These are phyloP conservation scores for Nakazawaea ishiwadae DNA, from an alignment of 805 yeast genomes.

Conservation along the genomic window DNA sequence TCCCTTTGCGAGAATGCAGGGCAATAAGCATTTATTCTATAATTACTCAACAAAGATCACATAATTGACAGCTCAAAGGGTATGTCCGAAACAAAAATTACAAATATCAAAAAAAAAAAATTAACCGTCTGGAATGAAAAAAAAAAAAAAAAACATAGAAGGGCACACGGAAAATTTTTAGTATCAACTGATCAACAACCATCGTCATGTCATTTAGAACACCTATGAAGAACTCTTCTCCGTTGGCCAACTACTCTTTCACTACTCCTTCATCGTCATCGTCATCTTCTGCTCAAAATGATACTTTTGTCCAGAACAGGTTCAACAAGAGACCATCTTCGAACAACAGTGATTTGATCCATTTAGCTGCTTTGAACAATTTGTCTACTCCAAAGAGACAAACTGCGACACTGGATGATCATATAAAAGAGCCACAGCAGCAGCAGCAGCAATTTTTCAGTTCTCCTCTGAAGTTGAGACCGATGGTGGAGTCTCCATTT, in stretches of 20 bases:
- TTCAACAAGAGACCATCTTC: no score
- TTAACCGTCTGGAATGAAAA: no score
- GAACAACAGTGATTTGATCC: slow-evolving; percentile 2
- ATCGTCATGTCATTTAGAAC: slow-evolving; percentile 4
- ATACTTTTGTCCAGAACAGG: slow-evolving; percentile 2
- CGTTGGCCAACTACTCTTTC: slow-evolving; percentile 12
- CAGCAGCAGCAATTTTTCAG: slow-evolving; percentile 12
- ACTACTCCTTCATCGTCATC: slow-evolving; percentile 7
- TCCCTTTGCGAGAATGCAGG: no score
- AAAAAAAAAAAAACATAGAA: slow-evolving; percentile 1
- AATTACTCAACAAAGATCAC: no score
- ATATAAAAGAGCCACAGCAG: no score
- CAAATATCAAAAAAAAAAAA: no score
- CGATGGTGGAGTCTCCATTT: slow-evolving; percentile 28
- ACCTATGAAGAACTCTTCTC: slow-evolving; percentile 10
- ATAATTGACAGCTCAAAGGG: no score
- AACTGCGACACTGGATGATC: not conserved
- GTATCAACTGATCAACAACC: not conserved
- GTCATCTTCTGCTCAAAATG: not conserved
- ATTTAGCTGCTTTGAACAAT: slow-evolving; percentile 6
- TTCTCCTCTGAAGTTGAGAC: slow-evolving; percentile 23
- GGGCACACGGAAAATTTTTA: not conserved
- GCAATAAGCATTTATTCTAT: no score
- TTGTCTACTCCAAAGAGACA: slow-evolving; percentile 4
- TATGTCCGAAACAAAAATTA: no score